Percentiles rank a stretch among this genome's conserved stretches.
Evolutionary conservation across 1,139 yeast genomes (phyloP).

Genomic region (Spencermartinsiella ligniputridi): DNA sequence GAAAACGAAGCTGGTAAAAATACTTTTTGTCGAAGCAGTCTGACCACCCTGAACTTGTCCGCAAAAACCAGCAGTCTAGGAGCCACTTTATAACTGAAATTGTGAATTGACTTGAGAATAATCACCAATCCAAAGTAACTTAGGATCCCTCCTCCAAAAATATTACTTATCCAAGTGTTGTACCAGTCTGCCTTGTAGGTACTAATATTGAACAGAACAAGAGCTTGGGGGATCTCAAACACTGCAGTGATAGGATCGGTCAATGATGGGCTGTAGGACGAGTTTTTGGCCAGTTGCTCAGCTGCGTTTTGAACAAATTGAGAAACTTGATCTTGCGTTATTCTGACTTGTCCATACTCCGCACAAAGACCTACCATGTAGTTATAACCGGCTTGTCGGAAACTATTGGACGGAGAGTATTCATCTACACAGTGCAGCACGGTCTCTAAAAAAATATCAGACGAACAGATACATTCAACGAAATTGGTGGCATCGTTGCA

Average conservation of each 20-base stretch:
- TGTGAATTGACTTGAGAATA: constrained; percentile 11
- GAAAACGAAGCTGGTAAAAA: constrained; percentile 29
- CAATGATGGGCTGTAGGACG: not conserved
- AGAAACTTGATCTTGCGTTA: not conserved
- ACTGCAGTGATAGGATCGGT: not conserved
- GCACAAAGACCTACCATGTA: not conserved
- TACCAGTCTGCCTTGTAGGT: not conserved
- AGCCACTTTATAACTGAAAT: constrained; percentile 10
- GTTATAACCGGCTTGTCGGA: not conserved
- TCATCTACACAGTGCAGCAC: not conserved
- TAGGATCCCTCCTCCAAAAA: constrained; percentile 9
- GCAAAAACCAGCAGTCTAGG: constrained; percentile 37
- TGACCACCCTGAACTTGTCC: constrained; percentile 29
- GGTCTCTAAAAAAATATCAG: not conserved
- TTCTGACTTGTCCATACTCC: not conserved
- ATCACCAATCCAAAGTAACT: constrained; percentile 33
- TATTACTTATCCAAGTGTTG: constrained; percentile 7
- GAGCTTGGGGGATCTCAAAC: not conserved
- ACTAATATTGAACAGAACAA: not conserved
- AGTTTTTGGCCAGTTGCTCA: not conserved
- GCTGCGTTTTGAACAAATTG: not conserved
- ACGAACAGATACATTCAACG: not conserved
- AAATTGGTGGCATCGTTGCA: not conserved
- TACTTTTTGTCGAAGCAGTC: constrained; percentile 25
- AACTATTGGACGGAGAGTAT: not conserved